Conservation (phyloP, 306 rosid species). For the Malus domestica region ASM211411v1 NC_041796.1:30738001-30738500, state of each 20-base stretch:
- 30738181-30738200: conserved; percentile 88
- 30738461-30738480: background rate
- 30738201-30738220: conserved; percentile 58
- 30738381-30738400: conserved; percentile 98
- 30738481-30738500: background rate
- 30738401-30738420: conserved; percentile 96
- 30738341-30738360: conserved; percentile 95
- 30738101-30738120: background rate
- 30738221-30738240: conserved; percentile 68
- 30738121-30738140: background rate
- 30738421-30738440: conserved; percentile 98
- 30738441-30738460: conserved; percentile 66
- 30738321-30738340: conserved; percentile 93
- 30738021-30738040: background rate
- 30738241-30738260: conserved; percentile 95
- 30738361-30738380: conserved; percentile 91
- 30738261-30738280: conserved; percentile 97
- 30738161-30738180: conserved; percentile 9
- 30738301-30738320: conserved; percentile 97
- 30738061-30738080: background rate
- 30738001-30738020: background rate
- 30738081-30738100: background rate
- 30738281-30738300: conserved; percentile 86
- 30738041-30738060: background rate
- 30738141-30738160: conserved; percentile 12